Evolutionary conservation across 306 rosid genomes (phyloP), one percentile per base, ranked within the genome.

Genomic region (Trichosanthes truncata): DNA sequence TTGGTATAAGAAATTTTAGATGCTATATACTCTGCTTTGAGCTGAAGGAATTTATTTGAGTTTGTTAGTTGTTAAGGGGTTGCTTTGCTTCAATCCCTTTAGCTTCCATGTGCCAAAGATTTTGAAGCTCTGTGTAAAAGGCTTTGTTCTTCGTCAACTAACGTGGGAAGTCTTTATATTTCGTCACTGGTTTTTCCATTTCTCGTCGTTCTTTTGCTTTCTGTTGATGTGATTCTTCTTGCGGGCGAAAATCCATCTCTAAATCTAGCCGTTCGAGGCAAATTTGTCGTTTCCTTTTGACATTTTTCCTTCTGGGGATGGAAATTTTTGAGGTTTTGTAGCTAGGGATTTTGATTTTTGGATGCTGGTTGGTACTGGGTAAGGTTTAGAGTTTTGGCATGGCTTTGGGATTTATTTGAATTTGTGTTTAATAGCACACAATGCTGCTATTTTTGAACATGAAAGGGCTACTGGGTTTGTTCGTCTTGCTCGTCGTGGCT

Each of bases 361-460:
- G 48, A 41, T 63, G 71, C 45, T 79, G 35, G 56, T 21, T 26
- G 38, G 40, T 63, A 29, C 77, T 35, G 55, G 79, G 78, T 46
- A 5, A 52, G 41, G 78, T 65, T 33, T 61, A 79, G 65, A 49
- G 61, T 79, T 84, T 85, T 26, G 38, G 23, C 55, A 91, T 93
- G 96, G 89, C 78, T 72, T 51, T 57, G 33, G 82, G 84, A 85
- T 76, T 9, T 66, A 26, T 78, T 21, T n/a, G 74, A 75, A 72
- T 57, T 63, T 18, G 36, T 10, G 71, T 63, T 78, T 26, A 9
- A n/a, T 6, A 38, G 59, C 77, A 10, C 48, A 74, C 53, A 93
- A 90, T 87, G 89, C 85, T 53, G 80, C 81, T 80, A 6, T 75
- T 82, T 51, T 83, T 52, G 49, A 83, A 65, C 79, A 87, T 90